Evolutionary conservation across 345 rosid genomes (phyloP), one percentile per base, ranked within the genome.

Genomic region (Hirschfeldia incana): DNA sequence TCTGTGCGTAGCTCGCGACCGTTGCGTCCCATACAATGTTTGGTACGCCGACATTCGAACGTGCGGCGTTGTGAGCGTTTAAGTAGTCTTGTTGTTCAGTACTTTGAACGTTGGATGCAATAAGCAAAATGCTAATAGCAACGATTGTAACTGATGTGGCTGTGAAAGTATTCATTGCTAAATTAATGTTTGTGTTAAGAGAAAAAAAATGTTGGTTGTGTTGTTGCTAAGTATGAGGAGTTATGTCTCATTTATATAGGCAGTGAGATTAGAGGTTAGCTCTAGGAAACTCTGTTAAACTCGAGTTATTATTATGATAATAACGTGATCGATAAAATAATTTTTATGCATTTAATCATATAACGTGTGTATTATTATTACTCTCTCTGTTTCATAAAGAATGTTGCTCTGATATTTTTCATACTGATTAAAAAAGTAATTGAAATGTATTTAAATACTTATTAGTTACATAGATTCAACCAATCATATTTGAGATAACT

Each of bases 31-130:
- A 89, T n/a, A 77, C 67, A 15, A 88, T 5, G 32, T 81, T 77
- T 2, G 72, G 69, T 5, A 88, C 90, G 15, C 84, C 78, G 0
- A 89, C 89, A 0, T 36, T 66, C 0, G 69, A 68, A 5, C 91
- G 86, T 9, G 88, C 90, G 0, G 63, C 11, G 69, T 88, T 89
- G 88, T 89, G 91, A 30, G 81, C 74, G 34, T 75, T 28, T 58
- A 88, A 39, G 67, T 49, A 88, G 78, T 88, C 87, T 65, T 80
- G 87, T 0, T 10, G 75, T 13, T 26, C 71, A 3, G 87, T 44
- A 82, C 83, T 63, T 42, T 86, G 90, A 30, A 86, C 67, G 16
- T 16, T 65, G 34, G 71, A 30, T 62, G 73, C 62, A 15, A 58
- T 58, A 13, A 59, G 21, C 27, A 78, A 28, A 65, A 78, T 15